Conservation (phyloP, 345 rosid genomes). For the Eucalyptus dawsonii region DNA sequence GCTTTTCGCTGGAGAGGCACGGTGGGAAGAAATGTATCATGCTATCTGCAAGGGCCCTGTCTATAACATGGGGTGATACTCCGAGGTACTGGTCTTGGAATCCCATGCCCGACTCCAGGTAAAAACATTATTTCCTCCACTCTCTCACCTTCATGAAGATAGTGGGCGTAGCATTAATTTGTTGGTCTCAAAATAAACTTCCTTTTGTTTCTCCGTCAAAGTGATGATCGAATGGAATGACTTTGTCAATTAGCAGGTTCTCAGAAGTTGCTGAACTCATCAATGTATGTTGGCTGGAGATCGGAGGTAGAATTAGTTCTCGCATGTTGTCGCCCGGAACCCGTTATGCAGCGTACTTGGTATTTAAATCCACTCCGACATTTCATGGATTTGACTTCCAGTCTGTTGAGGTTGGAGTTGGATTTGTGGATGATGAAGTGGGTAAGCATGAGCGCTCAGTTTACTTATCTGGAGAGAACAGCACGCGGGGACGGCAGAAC, state of each 20-base stretch:
- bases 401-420: slow-evolving; percentile 1
- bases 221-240: neutral
- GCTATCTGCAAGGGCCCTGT: slow-evolving; percentile 9
- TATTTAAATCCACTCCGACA: neutral
- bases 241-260: neutral
- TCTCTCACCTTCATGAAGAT: neutral
- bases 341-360: neutral
- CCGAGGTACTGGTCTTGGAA: neutral
- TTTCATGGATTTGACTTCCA: neutral
- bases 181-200: neutral
- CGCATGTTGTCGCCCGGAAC: neutral
- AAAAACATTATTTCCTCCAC: neutral
- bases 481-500: neutral
- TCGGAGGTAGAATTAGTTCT: neutral
- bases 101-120: neutral
- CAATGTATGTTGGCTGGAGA: neutral
- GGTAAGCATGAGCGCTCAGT: neutral
- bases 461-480: neutral
- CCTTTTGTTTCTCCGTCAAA: neutral
- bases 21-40: slow-evolving; percentile 18
- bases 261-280: neutral
- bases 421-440: neutral
- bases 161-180: neutral
- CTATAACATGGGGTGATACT: slow-evolving; percentile 12
- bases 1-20: neutral